Base-by-base conservation (phyloP, 2,329 filamentous ascomycete species). In the Penicillium sp. region DNA sequence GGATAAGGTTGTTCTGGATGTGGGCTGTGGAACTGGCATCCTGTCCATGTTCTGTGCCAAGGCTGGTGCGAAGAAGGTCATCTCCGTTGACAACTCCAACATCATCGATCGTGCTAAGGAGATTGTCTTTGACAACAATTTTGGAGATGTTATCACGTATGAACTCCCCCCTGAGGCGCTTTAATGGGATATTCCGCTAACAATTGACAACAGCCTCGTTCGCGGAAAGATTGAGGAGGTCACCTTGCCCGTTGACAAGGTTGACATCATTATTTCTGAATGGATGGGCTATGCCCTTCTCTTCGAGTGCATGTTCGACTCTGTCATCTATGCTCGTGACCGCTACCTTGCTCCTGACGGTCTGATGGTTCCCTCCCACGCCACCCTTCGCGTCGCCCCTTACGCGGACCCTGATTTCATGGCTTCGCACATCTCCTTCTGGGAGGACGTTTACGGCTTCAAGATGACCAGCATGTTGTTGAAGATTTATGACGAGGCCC, bases 271-370 rank as follows among this genome's bases (percentile, higher is more conserved):
- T 71, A 88, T 98, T 59, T 96, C 91, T 58, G 93, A 98, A 75
- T 98, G 93, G 93, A 98, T 98, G 93, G 93, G 93, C 29, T 98
- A 98, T 73, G 91, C 88, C 62, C 83, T 97, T 19, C 83, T 97
- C 6, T 98, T 96, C 74, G 93, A 98, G 77, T 92, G 92, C 55
- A 98, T 98, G 93, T 86, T 98, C 27, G 92, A 95, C 62, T 96
- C 91, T 49, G 91, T 98, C 23, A 83, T 98, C 50, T 93, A 87
- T 70, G 93, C 93, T 44, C 85, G 93, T 60, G 93, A 98, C 76
- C 87, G 85, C 65, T 97, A 96, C 74, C 85, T 98, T 25, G 87
- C 85, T 58, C 85, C 88, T 1, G 88, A 86, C 55, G 93, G 93
- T 16, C 81, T 97, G 52, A 87, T 98, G 79, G 89, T 95, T 2